phyloP scores from a whole-genome alignment of 2,329 filamentous ascomycete species.

The Malbranchea zuffiana region DNA sequence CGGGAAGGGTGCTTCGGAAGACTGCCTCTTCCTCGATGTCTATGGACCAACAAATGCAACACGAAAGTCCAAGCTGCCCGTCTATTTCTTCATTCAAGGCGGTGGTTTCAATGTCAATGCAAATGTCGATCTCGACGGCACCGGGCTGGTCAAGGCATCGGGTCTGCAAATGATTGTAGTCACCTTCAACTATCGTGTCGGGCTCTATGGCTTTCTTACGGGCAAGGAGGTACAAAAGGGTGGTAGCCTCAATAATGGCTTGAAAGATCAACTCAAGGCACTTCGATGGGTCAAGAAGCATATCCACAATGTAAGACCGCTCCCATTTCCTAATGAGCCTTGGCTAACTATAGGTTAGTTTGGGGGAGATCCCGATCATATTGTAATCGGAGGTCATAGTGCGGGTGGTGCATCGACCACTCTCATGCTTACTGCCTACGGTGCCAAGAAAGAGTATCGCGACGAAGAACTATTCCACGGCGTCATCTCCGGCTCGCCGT shows the following conservation, averaged over 20 bases:
- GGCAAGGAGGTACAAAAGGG: slow-evolving; percentile 41
- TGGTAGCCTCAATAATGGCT: slow-evolving; percentile 55
- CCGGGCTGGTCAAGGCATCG: slow-evolving; percentile 49
- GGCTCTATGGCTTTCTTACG: slow-evolving; percentile 60
- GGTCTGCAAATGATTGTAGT: slow-evolving; percentile 56
- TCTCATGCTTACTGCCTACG: slow-evolving; percentile 50
- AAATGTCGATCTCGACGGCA: slow-evolving; percentile 50
- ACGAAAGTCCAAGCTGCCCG: slow-evolving; percentile 45
- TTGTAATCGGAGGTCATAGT: slow-evolving; percentile 57
- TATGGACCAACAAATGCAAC: slow-evolving; percentile 28
- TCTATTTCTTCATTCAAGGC: slow-evolving; percentile 53
- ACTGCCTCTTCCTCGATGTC: slow-evolving; percentile 35
- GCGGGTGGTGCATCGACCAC: slow-evolving; percentile 56
- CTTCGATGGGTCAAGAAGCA: slow-evolving; percentile 59
- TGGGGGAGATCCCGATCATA: slow-evolving; percentile 57
- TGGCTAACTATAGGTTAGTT: slow-evolving; percentile 37
- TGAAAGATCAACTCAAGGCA: slow-evolving; percentile 59
- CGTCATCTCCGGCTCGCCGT: slow-evolving; percentile 45
- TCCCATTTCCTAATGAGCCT: background rate
- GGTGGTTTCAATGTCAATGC: slow-evolving; percentile 53
- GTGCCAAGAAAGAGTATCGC: slow-evolving; percentile 25
- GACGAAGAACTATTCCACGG: slow-evolving; percentile 42
- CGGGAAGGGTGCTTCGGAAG: slow-evolving; percentile 37
- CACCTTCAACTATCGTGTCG: slow-evolving; percentile 66
- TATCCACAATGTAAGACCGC: slow-evolving; percentile 38